Evolutionary conservation across 495 filamentous ascomycete genomes (phyloP).

Genomic region (Amniculicola lignicola): DNA sequence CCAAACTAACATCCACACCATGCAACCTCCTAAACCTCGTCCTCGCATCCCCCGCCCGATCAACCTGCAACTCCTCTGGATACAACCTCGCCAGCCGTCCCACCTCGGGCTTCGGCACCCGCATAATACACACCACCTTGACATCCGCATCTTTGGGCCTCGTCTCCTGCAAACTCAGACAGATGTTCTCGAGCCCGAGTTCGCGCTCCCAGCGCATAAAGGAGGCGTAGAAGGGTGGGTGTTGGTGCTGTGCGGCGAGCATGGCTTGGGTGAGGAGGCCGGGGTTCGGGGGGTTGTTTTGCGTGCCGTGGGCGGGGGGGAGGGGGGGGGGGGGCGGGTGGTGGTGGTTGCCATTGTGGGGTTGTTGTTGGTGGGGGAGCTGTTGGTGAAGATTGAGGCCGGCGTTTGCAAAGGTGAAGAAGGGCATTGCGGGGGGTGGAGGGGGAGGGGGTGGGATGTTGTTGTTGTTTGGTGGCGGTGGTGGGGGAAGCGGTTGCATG

Average conservation of each 20-base stretch:
- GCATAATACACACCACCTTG: conserved; percentile 30
- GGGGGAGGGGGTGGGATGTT: conserved; percentile 11
- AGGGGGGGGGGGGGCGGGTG: background rate
- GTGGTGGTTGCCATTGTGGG: background rate
- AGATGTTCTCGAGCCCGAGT: conserved; percentile 26
- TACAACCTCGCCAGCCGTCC: conserved; percentile 3
- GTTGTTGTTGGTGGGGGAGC: background rate
- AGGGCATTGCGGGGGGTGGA: background rate
- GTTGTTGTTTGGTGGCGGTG: background rate
- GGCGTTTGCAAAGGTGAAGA: conserved; percentile 1
- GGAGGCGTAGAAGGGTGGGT: conserved; percentile 5
- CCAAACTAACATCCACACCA: conserved; percentile 27
- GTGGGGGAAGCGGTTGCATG: conserved; percentile 3
- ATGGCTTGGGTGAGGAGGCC: conserved; percentile 1
- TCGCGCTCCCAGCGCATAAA: conserved; percentile 34
- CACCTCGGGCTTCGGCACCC: conserved; percentile 26
- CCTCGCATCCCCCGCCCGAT: conserved; percentile 31
- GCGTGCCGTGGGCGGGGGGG: background rate
- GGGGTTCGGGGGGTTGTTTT: conserved; percentile 4
- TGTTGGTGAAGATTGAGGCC: background rate
- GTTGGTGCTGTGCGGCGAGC: background rate
- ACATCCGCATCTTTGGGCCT: conserved; percentile 18
- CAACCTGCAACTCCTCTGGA: conserved; percentile 24
- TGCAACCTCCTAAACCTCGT: conserved; percentile 24
- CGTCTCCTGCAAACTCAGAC: conserved; percentile 23